These are phyloP conservation scores for Haplosporangium gracile DNA, from an alignment of 192 early-diverging fungal genomes.

Conservation along the genomic window DNA sequence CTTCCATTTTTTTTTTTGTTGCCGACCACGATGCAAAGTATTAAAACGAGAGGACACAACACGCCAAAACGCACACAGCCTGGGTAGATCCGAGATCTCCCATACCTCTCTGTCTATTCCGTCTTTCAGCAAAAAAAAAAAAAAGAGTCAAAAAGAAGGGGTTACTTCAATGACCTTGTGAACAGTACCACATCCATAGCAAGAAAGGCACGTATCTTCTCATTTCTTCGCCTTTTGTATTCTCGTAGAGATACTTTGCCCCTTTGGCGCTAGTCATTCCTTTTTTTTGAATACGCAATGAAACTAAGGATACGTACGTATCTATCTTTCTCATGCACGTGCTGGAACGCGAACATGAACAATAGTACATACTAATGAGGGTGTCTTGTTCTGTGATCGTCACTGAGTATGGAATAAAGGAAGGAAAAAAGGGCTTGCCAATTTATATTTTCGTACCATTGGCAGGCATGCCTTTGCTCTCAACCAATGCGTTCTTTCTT, in stretches of 20 bases:
- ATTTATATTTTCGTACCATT: neutral
- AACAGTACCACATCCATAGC: neutral
- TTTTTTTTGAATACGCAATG: neutral
- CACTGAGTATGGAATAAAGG: neutral
- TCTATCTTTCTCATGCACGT: neutral
- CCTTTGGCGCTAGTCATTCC: no score
- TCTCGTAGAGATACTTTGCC: neutral
- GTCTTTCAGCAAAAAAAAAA: neutral
- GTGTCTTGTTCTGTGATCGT: constrained; percentile 4
- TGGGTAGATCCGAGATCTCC: constrained; percentile 1
- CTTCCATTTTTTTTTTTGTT: no score
- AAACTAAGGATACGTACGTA: neutral
- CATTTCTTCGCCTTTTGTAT: neutral
- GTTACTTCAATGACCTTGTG: neutral
- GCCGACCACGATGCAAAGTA: no score
- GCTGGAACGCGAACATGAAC: neutral
- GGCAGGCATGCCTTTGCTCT: neutral
- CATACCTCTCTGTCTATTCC: neutral
- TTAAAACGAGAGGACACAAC: neutral
- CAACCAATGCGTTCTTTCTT: no score
- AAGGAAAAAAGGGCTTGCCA: neutral
- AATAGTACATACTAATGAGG: neutral
- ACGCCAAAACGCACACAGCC: neutral
- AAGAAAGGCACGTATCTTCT: neutral
- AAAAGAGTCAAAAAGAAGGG: neutral